These are phyloP conservation scores for Hypholoma fasciculare DNA, from an alignment of 768 basidiomycete genomes.

Conservation along the genomic window DNA sequence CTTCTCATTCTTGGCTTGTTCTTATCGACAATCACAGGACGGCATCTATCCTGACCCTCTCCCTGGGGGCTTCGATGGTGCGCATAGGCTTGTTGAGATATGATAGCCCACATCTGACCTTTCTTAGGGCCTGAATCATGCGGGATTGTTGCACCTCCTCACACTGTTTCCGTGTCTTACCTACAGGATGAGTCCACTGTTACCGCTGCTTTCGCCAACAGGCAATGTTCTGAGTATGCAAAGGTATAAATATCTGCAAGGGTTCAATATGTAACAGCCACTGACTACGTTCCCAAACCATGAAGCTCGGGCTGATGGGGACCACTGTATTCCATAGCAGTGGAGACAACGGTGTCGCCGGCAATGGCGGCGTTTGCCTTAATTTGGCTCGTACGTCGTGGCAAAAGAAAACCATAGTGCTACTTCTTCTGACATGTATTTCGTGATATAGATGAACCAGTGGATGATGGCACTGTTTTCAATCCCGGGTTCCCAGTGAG, in stretches of 20 bases:
- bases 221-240: conserved; percentile 52
- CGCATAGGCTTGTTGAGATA: neutral
- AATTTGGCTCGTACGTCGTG: conserved; percentile 40
- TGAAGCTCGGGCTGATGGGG: conserved; percentile 57
- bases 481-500: conserved; percentile 26
- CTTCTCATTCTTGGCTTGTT: neutral
- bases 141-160: conserved; percentile 40
- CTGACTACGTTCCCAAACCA: neutral
- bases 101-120: neutral
- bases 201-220: conserved; percentile 35
- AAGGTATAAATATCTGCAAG: conserved; percentile 19
- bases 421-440: neutral
- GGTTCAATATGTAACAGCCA: neutral
- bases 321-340: conserved; percentile 57
- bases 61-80: conserved; percentile 34
- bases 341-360: conserved; percentile 58
- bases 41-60: conserved; percentile 29
- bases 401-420: neutral
- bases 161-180: conserved; percentile 44
- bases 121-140: conserved; percentile 31
- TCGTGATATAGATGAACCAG: conserved; percentile 20
- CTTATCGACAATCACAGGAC: conserved; percentile 17
- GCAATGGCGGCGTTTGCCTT: conserved; percentile 33
- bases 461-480: conserved; percentile 22
- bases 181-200: conserved; percentile 43